Evolutionary conservation across 1,284 basidiomycete species (phyloP), one percentile per base, ranked within the genome.

Genomic region (Puccinia coronata): DNA sequence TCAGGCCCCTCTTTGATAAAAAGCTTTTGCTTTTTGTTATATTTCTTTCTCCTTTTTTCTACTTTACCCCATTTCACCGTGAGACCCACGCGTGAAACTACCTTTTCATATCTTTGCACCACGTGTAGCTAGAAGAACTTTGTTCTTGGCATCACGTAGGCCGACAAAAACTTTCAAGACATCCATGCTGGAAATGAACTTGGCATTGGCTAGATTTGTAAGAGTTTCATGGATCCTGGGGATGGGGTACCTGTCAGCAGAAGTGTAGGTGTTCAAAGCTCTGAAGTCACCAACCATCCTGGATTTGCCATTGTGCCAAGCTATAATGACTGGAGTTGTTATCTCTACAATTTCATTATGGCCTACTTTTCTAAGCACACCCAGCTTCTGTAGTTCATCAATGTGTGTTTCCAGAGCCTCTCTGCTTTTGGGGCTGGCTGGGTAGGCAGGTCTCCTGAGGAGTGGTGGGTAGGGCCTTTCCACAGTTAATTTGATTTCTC

Each of bases 401-500:
- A 61, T 61, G 34, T 61, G 23, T 16, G 18, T 28, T 31, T 61
- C 59, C 8, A 61, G 16, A 16, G 59, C 59, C 2, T 61, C 59
- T 51, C 71, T 73, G 16, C 28, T 74, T 28, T 57, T 74, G 20
- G 72, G 72, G 51, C 72, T 74, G 20, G 72, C 72, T 20, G 72
- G 72, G 23, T 74, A 74, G 23, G 53, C 34, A 25, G 72, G 34
- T 74, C 41, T 74, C 9, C 53, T 31, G 2, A 74, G 51, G 25
- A 74, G 34, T 39, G 72, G 72, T 11, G 72, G 72, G 49, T 73
- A 73, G 14, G 71, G 72, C n/a, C 57, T 74, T 9, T 57, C 72
- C 9, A 36, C 34, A 6, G 43, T 74, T 0, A 74, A n/a, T n/a
- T 57, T 28, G 4, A 74, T 12, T 1, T 74, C 14, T 2, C 57